Percentiles rank a stretch among this genome's conserved stretches.
Evolutionary conservation across 2,329 filamentous ascomycete species (phyloP).

Genomic region (Verticillium klebahnii): DNA sequence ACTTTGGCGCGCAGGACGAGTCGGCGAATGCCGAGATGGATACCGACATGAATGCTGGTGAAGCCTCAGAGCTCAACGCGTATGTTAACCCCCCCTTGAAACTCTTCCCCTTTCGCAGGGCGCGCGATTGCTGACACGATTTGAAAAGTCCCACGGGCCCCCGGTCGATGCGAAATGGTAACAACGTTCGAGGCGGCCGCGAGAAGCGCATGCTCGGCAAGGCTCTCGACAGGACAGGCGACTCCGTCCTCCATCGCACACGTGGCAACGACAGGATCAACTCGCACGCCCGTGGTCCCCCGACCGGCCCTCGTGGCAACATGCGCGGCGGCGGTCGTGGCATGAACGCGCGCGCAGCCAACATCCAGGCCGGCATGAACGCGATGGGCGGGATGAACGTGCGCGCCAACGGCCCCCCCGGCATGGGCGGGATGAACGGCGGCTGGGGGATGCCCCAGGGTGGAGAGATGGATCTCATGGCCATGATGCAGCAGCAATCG

Average conservation of each 20-base stretch:
- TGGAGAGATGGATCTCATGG: slow-evolving; percentile 57
- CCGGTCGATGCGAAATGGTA: slow-evolving; percentile 84
- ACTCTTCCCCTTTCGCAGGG: background rate
- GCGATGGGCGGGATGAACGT: slow-evolving; percentile 28
- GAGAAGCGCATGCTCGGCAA: slow-evolving; percentile 84
- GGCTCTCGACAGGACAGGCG: slow-evolving; percentile 71
- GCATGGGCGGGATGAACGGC: slow-evolving; percentile 34
- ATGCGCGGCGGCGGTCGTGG: slow-evolving; percentile 43
- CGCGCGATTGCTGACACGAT: slow-evolving; percentile 31
- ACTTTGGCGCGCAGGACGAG: slow-evolving; percentile 29
- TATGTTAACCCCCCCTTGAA: slow-evolving; percentile 34
- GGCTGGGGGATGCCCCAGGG: slow-evolving; percentile 44
- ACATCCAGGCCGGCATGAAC: slow-evolving; percentile 45
- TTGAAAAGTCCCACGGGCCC: slow-evolving; percentile 78
- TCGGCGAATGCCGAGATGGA: slow-evolving; percentile 48
- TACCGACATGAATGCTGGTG: slow-evolving; percentile 65
- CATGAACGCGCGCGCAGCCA: slow-evolving; percentile 40
- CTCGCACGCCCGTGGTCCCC: slow-evolving; percentile 64
- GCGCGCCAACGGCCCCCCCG: slow-evolving; percentile 27
- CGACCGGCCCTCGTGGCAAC: slow-evolving; percentile 64
- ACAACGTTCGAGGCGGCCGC: slow-evolving; percentile 51
- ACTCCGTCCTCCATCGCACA: slow-evolving; percentile 76
- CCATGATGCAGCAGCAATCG: slow-evolving; percentile 83
- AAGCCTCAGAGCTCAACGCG: slow-evolving; percentile 49
- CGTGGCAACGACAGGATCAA: slow-evolving; percentile 77